Base-by-base conservation (phyloP, 75 land plant genomes). In the Sequoiadendron giganteum region DNA sequence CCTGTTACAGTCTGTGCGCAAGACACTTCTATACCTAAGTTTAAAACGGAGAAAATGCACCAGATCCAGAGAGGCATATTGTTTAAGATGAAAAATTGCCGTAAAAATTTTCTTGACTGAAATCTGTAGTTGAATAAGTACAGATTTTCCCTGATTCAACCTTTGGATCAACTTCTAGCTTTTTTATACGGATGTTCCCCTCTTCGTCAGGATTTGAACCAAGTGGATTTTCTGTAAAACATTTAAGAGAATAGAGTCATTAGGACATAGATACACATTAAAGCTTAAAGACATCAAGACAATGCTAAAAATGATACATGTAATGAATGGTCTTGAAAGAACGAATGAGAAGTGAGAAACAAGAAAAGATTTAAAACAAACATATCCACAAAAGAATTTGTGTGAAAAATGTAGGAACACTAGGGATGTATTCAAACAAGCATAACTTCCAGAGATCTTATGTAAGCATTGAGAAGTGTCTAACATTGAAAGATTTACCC, bases 31-130 rank as follows among this genome's bases (percentile, higher is more conserved):
- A n/a, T 11, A n/a, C 11, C 11, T 3, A 25, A 47, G 30, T 16
- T 82, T n/a, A 45, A 47, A 82, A 82, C 30, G 54, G 34, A 82
- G 49, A 82, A 28, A 28, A 82, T 82, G 84, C 84, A 82, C 54
- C 84, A 82, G 30, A 47, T 28, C 14, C 47, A 47, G 48, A 49
- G 9, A n/a, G 49, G 14, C 84, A 82, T 82, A 0, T 47, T 42
- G 3, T n/a, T 65, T 65, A 25, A 7, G 5, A 21, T 65, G 28
- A 8, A 65, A 0, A 8, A 21, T 0, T 65, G 70, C n/a, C 9
- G 70, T 25, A 30, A 5, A 25, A 65, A 1, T 25, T 7, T 65
- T 65, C n/a, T 65, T 5, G 30, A 28, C 70, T 65, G 30, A 28
- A 65, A 65, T 1, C n/a, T 65, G n/a, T 65, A 65, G 70, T 30